These are phyloP conservation scores for Microdochium nivale DNA, from an alignment of 2,329 filamentous ascomycete genomes.

Conservation along the genomic window DNA sequence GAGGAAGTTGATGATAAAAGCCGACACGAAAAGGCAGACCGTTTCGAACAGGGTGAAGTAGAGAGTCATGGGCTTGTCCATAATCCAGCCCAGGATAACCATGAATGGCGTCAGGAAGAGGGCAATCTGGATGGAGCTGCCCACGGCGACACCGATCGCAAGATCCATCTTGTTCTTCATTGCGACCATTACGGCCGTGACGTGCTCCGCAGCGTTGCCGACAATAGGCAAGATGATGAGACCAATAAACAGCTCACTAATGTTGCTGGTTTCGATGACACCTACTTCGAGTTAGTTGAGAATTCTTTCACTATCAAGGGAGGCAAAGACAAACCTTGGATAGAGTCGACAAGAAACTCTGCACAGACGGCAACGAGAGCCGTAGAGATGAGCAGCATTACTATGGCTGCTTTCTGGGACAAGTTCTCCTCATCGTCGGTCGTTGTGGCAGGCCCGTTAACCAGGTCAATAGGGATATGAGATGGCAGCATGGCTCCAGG, in stretches of 20 bases:
- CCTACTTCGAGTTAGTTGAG: no score
- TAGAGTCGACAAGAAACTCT: conserved; percentile 62
- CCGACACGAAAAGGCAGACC: conserved; percentile 73
- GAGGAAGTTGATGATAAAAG: conserved; percentile 81
- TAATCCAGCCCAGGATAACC: conserved; percentile 64
- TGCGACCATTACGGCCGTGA: conserved; percentile 62
- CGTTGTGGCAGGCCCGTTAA: neutral
- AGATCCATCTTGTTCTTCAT: conserved; percentile 72
- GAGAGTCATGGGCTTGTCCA: conserved; percentile 62
- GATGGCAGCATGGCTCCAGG: conserved; percentile 42
- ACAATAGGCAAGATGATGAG: conserved; percentile 66
- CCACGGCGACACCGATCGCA: conserved; percentile 63
- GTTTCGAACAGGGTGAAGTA: conserved; percentile 89
- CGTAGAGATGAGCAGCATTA: conserved; percentile 56
- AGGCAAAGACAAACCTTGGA: no score
- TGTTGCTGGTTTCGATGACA: conserved; percentile 43
- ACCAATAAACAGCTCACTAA: conserved; percentile 62
- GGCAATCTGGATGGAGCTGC: conserved; percentile 64
- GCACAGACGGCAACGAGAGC: conserved; percentile 60
- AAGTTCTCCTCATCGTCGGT: conserved; percentile 37
- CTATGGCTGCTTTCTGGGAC: conserved; percentile 45
- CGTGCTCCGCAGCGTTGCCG: conserved; percentile 65
- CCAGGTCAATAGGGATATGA: conserved; percentile 26
- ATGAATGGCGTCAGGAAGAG: conserved; percentile 63
- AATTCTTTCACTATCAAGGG: no score